These are phyloP conservation scores for Mortierella hygrophila DNA, from an alignment of 192 early-diverging fungal genomes.

Conservation along the genomic window DNA sequence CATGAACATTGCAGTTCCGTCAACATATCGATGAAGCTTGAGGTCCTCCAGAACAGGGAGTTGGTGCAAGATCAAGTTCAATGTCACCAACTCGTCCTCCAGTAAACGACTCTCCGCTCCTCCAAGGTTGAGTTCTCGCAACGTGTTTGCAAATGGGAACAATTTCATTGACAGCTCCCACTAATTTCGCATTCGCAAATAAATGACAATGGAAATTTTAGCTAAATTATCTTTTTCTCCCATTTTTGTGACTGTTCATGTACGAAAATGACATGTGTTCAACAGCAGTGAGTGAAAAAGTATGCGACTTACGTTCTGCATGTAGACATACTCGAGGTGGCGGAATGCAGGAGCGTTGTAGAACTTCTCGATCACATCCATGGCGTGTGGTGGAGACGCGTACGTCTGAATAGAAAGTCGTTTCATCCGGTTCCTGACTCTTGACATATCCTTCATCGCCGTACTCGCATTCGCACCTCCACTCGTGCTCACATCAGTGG, in stretches of 20 bases:
- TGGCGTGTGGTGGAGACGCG: not conserved
- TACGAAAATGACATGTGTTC: not conserved
- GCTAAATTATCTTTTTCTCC: not conserved
- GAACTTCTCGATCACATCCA: not conserved
- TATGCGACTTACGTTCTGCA: slow-evolving; percentile 2
- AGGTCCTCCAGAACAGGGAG: slow-evolving; percentile 15
- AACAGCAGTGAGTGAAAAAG: not conserved
- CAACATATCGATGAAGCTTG: slow-evolving; percentile 18
- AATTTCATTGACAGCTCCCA: not conserved
- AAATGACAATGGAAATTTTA: not conserved
- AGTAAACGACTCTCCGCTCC: not conserved
- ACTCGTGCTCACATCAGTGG: not conserved
- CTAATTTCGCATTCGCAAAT: not conserved
- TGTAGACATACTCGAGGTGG: slow-evolving; percentile 7
- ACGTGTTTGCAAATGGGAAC: slow-evolving; percentile 32
- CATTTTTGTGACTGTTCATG: not conserved
- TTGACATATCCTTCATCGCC: not conserved
- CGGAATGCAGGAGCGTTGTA: slow-evolving; percentile 7
- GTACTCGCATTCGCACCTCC: not conserved
- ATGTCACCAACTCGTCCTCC: not conserved
- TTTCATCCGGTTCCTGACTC: not conserved
- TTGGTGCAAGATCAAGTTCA: slow-evolving; percentile 16
- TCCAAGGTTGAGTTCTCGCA: slow-evolving; percentile 16
- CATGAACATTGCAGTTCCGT: not conserved
- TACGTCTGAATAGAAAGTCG: slow-evolving; percentile 6